Evolutionary conservation across 106 monocot genomes (phyloP), one percentile per base, ranked within the genome.

Genomic region (Vanilla planifolia): DNA sequence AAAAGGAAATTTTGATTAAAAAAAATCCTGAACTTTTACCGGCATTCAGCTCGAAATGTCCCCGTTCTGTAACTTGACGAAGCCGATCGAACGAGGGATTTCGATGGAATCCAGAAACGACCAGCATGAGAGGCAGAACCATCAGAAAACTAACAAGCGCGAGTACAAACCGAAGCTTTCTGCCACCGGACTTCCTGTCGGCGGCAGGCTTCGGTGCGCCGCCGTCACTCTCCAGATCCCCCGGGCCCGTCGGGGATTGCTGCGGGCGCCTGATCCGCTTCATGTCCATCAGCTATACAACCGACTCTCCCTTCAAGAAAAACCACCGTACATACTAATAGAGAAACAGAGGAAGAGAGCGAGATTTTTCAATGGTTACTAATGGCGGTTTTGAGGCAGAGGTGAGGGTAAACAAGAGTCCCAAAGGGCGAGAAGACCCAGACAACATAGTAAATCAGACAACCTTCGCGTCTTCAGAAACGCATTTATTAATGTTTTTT

Each of bases 211-310:
- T 37, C 39, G 13, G 27, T 24, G 17, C 48, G n/a, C 48, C 48
- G 10, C 33, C 48, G 1, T 34, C 57, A 40, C 20, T 25, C 46
- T 39, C 68, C 25, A 24, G 25, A 13, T 69, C 60, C 48, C 3
- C 17, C 1, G 48, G 35, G 39, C 44, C 16, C 48, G 27, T 21
- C 27, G 60, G 69, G 9, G 51, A 37, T 1, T 23, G 39, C 26
- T 48, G 60, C 25, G 24, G 59, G 53, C 64, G 64, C 72, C 72
- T 33, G 57, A 64, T 57, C 57, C 72, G 64, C 72, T 64, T 72
- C 72, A 72, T 65, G 33, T 72, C 72, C 72, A 72, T 72, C 37
- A 58, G 10, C 22, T n/a, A n/a, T n/a, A n/a, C n/a, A n/a, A n/a
- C n/a, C n/a, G n/a, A n/a, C n/a, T n/a, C n/a, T n/a, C n/a, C n/a